Percentiles rank a stretch among this genome's conserved stretches.
Conservation (phyloP, 768 basidiomycete genomes). For the Amanita phalloides region DNA sequence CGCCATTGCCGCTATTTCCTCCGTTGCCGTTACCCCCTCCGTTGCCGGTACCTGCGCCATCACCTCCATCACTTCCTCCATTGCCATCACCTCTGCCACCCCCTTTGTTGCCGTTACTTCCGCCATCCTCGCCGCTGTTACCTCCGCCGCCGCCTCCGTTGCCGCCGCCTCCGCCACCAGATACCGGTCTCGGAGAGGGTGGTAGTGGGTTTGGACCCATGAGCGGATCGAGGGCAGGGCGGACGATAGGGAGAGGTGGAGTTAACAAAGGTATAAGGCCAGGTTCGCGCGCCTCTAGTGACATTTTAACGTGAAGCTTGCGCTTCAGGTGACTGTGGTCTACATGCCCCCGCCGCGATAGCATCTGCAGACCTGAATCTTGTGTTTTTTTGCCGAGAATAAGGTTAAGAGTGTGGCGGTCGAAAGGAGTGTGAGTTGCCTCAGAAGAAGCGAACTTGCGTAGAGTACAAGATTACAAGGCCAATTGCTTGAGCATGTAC, state of each 20-base stretch:
- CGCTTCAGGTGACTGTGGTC: background rate
- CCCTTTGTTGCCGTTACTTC: background rate
- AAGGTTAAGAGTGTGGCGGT: background rate
- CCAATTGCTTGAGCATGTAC: background rate
- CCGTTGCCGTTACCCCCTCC: background rate
- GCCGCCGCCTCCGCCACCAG: constrained; percentile 4
- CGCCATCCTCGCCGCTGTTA: background rate
- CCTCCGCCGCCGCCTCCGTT: background rate
- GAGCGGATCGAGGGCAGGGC: background rate
- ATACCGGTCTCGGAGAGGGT: background rate
- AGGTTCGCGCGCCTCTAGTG: background rate
- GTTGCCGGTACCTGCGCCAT: constrained; percentile 4
- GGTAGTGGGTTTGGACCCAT: background rate
- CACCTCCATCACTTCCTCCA: constrained; percentile 3
- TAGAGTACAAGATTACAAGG: background rate
- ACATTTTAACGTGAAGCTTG: background rate
- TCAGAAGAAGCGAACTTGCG: background rate
- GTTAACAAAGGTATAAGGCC: background rate
- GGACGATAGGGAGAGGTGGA: background rate
- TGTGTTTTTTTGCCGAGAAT: background rate
- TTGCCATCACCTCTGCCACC: background rate
- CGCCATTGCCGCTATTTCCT: too few species aligned
- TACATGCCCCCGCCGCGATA: background rate
- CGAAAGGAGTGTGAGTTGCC: background rate
- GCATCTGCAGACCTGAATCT: background rate